A percentile compares a stretch with the other conserved stretches of the same genome.
Evolutionary conservation across 2,329 filamentous ascomycete genomes (phyloP).

Genomic region (Microsporum canis): DNA sequence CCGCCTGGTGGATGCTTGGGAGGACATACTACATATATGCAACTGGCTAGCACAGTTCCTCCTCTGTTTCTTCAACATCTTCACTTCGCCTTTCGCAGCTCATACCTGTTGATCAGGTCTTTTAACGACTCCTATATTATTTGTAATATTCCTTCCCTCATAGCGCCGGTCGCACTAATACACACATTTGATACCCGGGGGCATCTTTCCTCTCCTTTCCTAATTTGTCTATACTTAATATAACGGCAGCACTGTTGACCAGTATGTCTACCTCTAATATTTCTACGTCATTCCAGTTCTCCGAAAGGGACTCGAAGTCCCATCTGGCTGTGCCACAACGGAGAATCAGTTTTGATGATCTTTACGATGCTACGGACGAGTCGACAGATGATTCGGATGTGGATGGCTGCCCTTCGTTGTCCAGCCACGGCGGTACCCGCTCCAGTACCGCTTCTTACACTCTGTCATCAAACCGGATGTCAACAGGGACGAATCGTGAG

Average conservation of each 20-base stretch:
- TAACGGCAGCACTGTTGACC: neutral
- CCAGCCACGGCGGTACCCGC: conserved; percentile 33
- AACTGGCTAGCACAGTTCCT: neutral
- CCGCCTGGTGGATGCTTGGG: neutral
- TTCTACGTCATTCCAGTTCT: neutral
- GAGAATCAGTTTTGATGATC: conserved; percentile 59
- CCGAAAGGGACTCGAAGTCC: neutral
- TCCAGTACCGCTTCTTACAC: conserved; percentile 30
- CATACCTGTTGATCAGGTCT: conserved; percentile 1
- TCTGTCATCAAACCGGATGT: conserved; percentile 17
- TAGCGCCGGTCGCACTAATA: conserved; percentile 2
- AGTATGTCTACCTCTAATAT: conserved; percentile 3
- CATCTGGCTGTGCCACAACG: neutral
- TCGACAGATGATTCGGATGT: conserved; percentile 57
- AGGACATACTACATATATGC: conserved; percentile 3
- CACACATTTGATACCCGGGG: neutral
- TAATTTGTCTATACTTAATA: neutral
- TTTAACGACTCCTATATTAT: neutral
- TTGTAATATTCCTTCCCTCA: neutral
- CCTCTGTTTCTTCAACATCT: neutral
- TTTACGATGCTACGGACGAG: conserved; percentile 62
- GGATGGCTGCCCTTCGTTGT: conserved; percentile 38
- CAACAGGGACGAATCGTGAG: conserved; percentile 31
- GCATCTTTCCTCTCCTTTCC: conserved; percentile 1
- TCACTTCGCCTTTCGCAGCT: conserved; percentile 1